These are phyloP conservation scores for Hanseniaspora singularis DNA, from an alignment of 805 yeast genomes.

Conservation along the genomic window DNA sequence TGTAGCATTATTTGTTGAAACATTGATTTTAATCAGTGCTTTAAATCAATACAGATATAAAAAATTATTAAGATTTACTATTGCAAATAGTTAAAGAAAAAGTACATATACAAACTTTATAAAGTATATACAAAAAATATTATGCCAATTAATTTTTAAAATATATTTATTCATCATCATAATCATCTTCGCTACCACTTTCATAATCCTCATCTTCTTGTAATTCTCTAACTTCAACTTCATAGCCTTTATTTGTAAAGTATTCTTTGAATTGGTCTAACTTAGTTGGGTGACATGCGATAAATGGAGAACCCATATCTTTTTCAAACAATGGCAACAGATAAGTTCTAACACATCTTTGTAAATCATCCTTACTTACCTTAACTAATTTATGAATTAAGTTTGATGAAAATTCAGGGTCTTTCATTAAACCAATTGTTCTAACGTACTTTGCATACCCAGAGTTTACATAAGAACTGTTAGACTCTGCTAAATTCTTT, in stretches of 20 bases:
- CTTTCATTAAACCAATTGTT: slow-evolving; percentile 14
- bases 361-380: slow-evolving; percentile 19
- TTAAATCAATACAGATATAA: slow-evolving; percentile 61
- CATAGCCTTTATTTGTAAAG: slow-evolving; percentile 5
- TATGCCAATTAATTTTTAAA: not conserved
- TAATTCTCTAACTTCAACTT: slow-evolving; percentile 6
- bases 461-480: slow-evolving; percentile 52
- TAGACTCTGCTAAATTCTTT: slow-evolving; percentile 54
- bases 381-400: not conserved
- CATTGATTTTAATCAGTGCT: slow-evolving; percentile 47
- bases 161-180: not conserved
- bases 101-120: not conserved
- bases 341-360: slow-evolving; percentile 40
- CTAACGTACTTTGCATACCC: slow-evolving; percentile 48
- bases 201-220: slow-evolving; percentile 5
- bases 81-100: slow-evolving; percentile 40
- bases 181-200: not conserved
- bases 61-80: slow-evolving; percentile 61
- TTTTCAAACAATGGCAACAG: slow-evolving; percentile 48
- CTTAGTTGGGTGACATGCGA: slow-evolving; percentile 16
- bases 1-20: slow-evolving; percentile 47
- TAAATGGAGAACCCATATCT: slow-evolving; percentile 6
- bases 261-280: slow-evolving; percentile 8
- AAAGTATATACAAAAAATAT: not conserved
- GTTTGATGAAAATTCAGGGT: slow-evolving; percentile 3